phyloP scores from a whole-genome alignment of 768 basidiomycete genomes.

The Mycena vulgaris region DNA sequence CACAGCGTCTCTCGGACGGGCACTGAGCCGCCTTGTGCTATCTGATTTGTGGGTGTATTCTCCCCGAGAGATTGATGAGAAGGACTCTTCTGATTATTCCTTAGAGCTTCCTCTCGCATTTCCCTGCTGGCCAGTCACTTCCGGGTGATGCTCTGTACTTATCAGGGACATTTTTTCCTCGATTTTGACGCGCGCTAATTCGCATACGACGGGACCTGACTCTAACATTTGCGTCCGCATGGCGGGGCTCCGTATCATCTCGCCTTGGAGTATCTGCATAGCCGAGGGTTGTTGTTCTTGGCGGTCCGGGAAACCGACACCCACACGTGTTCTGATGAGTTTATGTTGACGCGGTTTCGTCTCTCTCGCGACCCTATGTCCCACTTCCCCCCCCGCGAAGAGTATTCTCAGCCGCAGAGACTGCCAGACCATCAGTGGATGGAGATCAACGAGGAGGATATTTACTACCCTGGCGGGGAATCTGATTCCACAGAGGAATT shows the following conservation, averaged over 20 bases:
- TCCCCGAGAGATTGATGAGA: no score
- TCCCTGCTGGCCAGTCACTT: neutral
- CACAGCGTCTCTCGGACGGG: no score
- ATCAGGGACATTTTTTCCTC: neutral
- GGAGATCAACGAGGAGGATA: neutral
- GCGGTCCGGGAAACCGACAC: neutral
- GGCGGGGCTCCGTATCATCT: neutral
- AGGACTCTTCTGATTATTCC: neutral
- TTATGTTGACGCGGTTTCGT: neutral
- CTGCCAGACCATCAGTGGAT: neutral
- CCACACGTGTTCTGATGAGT: neutral
- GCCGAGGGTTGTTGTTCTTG: neutral
- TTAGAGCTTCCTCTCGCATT: neutral
- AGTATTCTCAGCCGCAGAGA: no score
- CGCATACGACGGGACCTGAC: neutral
- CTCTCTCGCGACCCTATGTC: neutral
- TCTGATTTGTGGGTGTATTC: no score
- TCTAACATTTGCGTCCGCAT: neutral
- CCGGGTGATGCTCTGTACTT: neutral
- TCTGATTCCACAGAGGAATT: constrained; percentile 3
- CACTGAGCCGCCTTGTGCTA: no score
- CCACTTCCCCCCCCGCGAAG: neutral
- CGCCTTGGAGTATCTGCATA: neutral
- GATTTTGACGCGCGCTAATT: neutral
- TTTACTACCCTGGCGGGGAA: neutral